Base-by-base conservation (phyloP, 768 basidiomycete species). In the Boletus sp. region DNA sequence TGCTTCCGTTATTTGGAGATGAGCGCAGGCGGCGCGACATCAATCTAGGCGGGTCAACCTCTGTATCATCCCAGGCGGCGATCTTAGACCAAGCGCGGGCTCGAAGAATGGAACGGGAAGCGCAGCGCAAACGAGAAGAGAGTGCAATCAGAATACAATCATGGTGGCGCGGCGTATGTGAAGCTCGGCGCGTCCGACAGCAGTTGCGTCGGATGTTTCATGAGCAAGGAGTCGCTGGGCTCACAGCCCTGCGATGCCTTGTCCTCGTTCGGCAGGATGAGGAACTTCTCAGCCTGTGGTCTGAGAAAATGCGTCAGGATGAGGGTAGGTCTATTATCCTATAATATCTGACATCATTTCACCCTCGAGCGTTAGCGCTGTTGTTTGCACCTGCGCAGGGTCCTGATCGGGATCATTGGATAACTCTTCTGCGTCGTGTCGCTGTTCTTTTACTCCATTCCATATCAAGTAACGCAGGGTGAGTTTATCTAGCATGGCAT, bases 11-110 rank as follows among this genome's bases (percentile, higher is more conserved):
- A 45, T 83, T 85, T 62, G 79, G 77, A 37, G 76, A 78, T 63
- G 80, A 85, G 50, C 73, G 75, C 44, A 70, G 75, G 47, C 78
- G 83, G 54, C 80, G 86, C 44, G 78, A 80, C 63, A 92, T 92
- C 61, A 92, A 92, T 67, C 80, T 92, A 18, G 91, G 91, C 15
- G 91, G 91, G 2, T 70, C 80, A 1, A 79, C 77, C 0, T 69
- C 79, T 18, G 78, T 77, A 2, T 64, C 83, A 7, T 80, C 82
- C 0, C 80, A 85, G 41, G 71, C 78, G 14, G 73, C 80, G 36
- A 80, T 93, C 65, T 74, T 92, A 47, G 78, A 81, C 62, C 77
- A 81, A 51, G 90, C 86, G 18, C 86, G 83, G 62, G 78, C 79
- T 18, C 79, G 80, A 52, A 75, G 90, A 35, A 71, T 76, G 33